Percentiles rank a stretch among this genome's conserved stretches.
These are phyloP conservation scores for Cutaneotrichosporon sp. DNA, from an alignment of 1,284 basidiomycete genomes.

Conservation along the genomic window DNA sequence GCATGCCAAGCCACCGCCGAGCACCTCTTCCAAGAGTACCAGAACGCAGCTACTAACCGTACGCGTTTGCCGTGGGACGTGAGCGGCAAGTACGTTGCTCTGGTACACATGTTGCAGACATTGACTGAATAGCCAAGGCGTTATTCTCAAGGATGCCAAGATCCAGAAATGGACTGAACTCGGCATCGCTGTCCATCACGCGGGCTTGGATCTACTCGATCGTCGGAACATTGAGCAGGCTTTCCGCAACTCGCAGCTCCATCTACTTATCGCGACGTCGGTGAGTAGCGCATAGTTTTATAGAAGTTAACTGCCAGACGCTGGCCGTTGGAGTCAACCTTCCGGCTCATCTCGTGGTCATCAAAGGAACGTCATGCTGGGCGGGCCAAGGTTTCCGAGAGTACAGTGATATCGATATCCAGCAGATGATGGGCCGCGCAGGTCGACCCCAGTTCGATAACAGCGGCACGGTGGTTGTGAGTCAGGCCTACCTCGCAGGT, in stretches of 20 bases:
- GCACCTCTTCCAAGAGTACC: conserved; percentile 68
- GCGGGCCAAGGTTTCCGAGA: conserved; percentile 43
- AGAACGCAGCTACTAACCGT: conserved; percentile 59
- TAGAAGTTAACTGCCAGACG: conserved; percentile 35
- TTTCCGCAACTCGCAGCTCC: conserved; percentile 52
- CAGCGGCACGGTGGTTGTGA: conserved; percentile 56
- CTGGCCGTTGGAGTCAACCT: conserved; percentile 59
- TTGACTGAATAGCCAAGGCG: conserved; percentile 13
- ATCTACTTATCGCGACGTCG: conserved; percentile 52
- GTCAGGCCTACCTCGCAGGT: background rate
- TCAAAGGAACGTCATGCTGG: conserved; percentile 51
- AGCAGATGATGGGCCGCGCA: conserved; percentile 59
- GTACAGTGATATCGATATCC: conserved; percentile 53
- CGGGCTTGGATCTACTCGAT: conserved; percentile 55
- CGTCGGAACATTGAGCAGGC: conserved; percentile 54
- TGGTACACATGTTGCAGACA: background rate
- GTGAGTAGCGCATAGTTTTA: conserved; percentile 27
- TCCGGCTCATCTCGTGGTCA: conserved; percentile 53
- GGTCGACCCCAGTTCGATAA: conserved; percentile 84
- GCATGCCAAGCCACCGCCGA: conserved; percentile 62
- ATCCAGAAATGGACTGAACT: conserved; percentile 33
- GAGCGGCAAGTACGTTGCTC: conserved; percentile 56
- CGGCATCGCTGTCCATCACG: conserved; percentile 59
- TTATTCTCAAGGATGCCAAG: conserved; percentile 37
- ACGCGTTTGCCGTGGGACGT: conserved; percentile 65